Base-by-base conservation (phyloP, 208 protist species). In the Crithidia bombi region DNA sequence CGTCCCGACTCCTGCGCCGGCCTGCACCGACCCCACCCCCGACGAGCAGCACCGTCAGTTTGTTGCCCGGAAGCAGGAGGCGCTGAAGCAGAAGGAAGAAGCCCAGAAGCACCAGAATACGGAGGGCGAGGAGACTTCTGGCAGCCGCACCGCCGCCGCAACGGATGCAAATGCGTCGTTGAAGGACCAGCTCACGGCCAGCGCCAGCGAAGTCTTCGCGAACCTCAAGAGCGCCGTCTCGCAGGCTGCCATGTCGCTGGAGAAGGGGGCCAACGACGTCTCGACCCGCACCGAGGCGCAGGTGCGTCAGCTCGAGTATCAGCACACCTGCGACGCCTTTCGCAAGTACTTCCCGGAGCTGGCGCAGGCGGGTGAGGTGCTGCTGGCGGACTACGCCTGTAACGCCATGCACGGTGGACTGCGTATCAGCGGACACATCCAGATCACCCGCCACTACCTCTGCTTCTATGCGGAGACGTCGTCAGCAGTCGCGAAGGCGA, bases 371-470 rank as follows among this genome's bases (percentile, higher is more conserved):
- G 87, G 85, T 23, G 87, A 95, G 64, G 75, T 83, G 38, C 76
- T 94, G 38, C 65, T 93, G 30, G 81, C 78, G 30, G 83, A 83
- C 70, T 92, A 95, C 66, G 58, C 69, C 14, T 93, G 87, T 66
- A 63, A 51, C 17, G 86, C 83, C 17, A 90, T 95, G 68, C 78
- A 90, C 74, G 68, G 47, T 30, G 85, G 83, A 14, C 21, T 63
- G 33, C 28, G 39, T 17, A 63, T 92, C 10, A 69, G 33, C 17
- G 90, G 90, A 0, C 78, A 85, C 51, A 14, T 95, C 15, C 68
- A 86, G 23, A 87, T 95, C 69, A 92, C 84, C 36, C 69, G 72
- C 30, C 75, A 79, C 58, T 77, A 91, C 55, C 55, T 95, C 23
- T 89, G 82, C 71, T 95, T 95, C 75, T 78, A 69, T 43, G 73